Percentiles rank a stretch among this genome's conserved stretches.
Evolutionary conservation across 257 asterid species (phyloP).

Genomic region (Leptodermis oblonga): DNA sequence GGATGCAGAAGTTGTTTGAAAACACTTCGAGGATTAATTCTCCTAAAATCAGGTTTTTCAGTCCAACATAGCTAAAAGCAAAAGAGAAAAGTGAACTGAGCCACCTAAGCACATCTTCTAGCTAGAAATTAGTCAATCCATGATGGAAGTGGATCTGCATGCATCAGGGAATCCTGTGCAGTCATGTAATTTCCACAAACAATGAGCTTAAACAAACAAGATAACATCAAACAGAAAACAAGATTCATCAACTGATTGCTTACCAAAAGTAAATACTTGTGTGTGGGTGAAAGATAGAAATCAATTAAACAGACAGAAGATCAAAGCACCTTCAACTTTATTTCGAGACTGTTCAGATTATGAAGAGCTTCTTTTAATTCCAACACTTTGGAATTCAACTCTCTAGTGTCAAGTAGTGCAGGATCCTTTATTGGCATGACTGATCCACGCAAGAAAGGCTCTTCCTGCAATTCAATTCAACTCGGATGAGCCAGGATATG

Average conservation of each 20-base stretch:
- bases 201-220: not conserved
- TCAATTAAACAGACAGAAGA: constrained; percentile 18
- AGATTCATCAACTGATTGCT: not conserved
- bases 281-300: not conserved
- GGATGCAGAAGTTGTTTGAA: not conserved
- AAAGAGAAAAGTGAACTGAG: not conserved
- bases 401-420: constrained; percentile 27
- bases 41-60: not conserved
- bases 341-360: constrained; percentile 67
- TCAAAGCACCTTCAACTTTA: constrained; percentile 71
- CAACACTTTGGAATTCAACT: constrained; percentile 40
- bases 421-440: constrained; percentile 54
- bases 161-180: not conserved
- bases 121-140: not conserved
- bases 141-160: not conserved
- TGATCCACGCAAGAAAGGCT: constrained; percentile 69
- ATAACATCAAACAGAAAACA: not conserved
- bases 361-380: constrained; percentile 58
- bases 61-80: not conserved
- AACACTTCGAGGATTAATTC: not conserved
- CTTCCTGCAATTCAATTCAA: constrained; percentile 45
- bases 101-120: not conserved
- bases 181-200: too few species aligned
- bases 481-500: constrained; percentile 20
- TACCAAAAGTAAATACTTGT: not conserved